Conservation (phyloP, 1,284 basidiomycete species). For the Tilletia caries region DNA sequence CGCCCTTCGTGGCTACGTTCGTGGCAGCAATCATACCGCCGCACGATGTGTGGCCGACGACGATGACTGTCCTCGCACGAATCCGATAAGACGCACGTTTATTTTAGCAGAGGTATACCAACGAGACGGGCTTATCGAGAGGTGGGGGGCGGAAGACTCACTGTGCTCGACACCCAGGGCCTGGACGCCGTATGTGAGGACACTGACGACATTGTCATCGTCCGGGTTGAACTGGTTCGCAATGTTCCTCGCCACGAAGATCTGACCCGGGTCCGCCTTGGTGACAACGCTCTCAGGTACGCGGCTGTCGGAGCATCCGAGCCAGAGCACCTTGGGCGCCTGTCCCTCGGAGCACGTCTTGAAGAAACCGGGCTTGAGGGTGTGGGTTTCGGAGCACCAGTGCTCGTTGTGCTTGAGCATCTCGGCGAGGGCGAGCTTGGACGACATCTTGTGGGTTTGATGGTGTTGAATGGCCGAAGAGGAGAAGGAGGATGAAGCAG, state of each 20-base stretch:
- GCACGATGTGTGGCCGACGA: slow-evolving; percentile 57
- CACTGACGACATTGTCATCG: slow-evolving; percentile 74
- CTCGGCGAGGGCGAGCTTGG: not conserved
- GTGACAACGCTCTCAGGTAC: slow-evolving; percentile 58
- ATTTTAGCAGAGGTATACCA: not conserved
- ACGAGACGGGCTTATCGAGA: not conserved
- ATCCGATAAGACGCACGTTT: not conserved
- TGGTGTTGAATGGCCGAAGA: not conserved
- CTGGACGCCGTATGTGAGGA: slow-evolving; percentile 76
- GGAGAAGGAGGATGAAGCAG: not conserved
- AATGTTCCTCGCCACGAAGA: slow-evolving; percentile 54
- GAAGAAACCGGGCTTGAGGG: slow-evolving; percentile 65
- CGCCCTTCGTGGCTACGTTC: slow-evolving; percentile 20
- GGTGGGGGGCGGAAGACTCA: slow-evolving; percentile 55
- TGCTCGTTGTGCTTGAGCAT: slow-evolving; percentile 27
- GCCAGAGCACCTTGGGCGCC: slow-evolving; percentile 71
- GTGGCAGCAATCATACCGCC: slow-evolving; percentile 55
- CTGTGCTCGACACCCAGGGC: slow-evolving; percentile 77
- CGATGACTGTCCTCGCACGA: slow-evolving; percentile 66
- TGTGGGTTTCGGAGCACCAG: slow-evolving; percentile 30
- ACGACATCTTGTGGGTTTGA: not conserved
- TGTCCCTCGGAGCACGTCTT: slow-evolving; percentile 65
- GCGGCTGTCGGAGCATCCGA: slow-evolving; percentile 57
- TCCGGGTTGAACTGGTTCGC: slow-evolving; percentile 64
- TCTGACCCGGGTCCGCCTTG: slow-evolving; percentile 47